Base-by-base conservation (phyloP, 2,329 filamentous ascomycete species). In the Cercospora citrullina region DNA sequence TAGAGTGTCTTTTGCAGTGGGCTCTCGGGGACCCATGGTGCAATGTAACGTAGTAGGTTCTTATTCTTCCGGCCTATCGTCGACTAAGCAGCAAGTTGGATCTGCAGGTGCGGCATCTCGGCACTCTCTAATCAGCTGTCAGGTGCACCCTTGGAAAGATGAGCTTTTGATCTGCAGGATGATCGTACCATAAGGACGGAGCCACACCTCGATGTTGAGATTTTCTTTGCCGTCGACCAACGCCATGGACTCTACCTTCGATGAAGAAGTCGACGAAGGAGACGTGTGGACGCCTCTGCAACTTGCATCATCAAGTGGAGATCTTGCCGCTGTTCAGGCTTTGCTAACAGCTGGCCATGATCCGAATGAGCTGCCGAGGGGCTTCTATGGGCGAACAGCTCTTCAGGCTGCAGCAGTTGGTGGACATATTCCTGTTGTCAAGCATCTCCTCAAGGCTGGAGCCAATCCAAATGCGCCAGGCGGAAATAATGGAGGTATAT, bases 301-400 rank as follows among this genome's bases (percentile, higher is more conserved):
- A 55, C 64, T 72, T 33, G 71, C 72, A 31, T 61, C 65, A 7
- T 57, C 51, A 16, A 23, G 59, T n/a, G 71, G 69, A 31, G 61
- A 72, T 64, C 36, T 69, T 2, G 57, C 21, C 10, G 30, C 26
- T 23, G 69, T 72, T 23, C 33, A 18, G 16, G 2, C 26, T 16
- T 64, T 73, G 16, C 59, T 73, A n/a, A 30, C 18, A 14, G 33
- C 64, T 18, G 66, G 66, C 12, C 26, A 39, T 31, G 64, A 70
- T 45, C 64, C 71, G 2, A 72, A 71, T 57, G 73, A 73, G 45
- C 58, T 57, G 6, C 70, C 73, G 0, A 58, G 21, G 6, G 73
- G 73, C 51, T 75, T 71, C 66, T 74, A 75, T 55, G 73, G 72
- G 18, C 69, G 68, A 59, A 75, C 73, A 2, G 71, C 72, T 26